Percentiles rank a stretch among this genome's conserved stretches.
phyloP scores from a whole-genome alignment of 805 yeast species.

The Pichia cephalocereana region DNA sequence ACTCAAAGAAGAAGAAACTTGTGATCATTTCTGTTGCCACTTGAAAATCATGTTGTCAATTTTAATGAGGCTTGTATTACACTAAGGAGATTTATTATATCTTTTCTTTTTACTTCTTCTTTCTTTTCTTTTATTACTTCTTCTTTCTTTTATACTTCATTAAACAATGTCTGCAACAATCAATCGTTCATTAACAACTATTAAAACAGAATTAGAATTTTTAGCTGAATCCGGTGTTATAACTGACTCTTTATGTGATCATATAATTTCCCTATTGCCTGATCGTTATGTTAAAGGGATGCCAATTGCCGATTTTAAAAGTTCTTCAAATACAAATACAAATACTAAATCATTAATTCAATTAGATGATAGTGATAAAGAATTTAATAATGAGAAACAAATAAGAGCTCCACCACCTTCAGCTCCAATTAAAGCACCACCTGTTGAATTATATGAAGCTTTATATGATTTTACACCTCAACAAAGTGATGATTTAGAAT shows the following conservation, averaged over 20 bases:
- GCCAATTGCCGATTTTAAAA: slow-evolving; percentile 20
- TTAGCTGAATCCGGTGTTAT: slow-evolving; percentile 68
- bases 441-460: slow-evolving; percentile 36
- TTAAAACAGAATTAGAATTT: slow-evolving; percentile 69
- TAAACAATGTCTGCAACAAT: slow-evolving; percentile 41
- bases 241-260: slow-evolving; percentile 40
- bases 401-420: neutral
- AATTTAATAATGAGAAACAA: neutral
- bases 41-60: too few relatives aligned
- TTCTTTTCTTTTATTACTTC: too few relatives aligned
- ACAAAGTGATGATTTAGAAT: slow-evolving; percentile 63
- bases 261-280: slow-evolving; percentile 1
- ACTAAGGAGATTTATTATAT: too few relatives aligned
- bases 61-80: too few relatives aligned
- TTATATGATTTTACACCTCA: slow-evolving; percentile 67
- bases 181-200: slow-evolving; percentile 69
- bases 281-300: slow-evolving; percentile 8
- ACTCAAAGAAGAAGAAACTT: too few relatives aligned
- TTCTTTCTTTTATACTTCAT: too few relatives aligned
- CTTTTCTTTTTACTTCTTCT: too few relatives aligned
- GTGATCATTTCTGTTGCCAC: too few relatives aligned
- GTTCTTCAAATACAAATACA: neutral
- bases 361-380: too few relatives aligned
- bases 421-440: slow-evolving; percentile 2
- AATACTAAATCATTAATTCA: slow-evolving; percentile 4